Evolutionary conservation across 169 alveolate species (phyloP).

Genomic region (Neospora caninum): DNA sequence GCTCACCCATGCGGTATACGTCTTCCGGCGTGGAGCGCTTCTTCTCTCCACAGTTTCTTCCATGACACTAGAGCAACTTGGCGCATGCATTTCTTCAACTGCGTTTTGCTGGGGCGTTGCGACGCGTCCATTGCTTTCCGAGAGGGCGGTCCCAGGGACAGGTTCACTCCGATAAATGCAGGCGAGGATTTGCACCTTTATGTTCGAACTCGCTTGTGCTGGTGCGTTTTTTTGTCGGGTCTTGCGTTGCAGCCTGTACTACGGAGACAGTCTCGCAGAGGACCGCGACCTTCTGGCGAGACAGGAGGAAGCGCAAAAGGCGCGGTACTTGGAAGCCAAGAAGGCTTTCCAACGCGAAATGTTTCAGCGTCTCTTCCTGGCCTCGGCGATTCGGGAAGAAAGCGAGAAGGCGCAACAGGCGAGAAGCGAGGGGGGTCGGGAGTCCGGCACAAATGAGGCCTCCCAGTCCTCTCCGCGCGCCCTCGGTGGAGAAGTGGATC

Average conservation of each 20-base stretch:
- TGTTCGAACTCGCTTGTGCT: too few species aligned
- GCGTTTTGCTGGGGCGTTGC: too few species aligned
- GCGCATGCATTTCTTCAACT: too few species aligned
- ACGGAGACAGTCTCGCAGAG: neutral
- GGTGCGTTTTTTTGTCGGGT: too few species aligned
- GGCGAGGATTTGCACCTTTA: too few species aligned
- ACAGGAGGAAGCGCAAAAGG: constrained; percentile 12
- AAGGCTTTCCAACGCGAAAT: neutral
- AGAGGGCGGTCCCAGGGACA: too few species aligned
- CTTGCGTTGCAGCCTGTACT: constrained; percentile 8
- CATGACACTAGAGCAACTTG: too few species aligned
- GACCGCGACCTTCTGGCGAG: neutral
- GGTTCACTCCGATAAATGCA: too few species aligned
- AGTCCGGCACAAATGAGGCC: neutral
- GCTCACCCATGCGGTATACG: too few species aligned
- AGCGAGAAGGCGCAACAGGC: neutral
- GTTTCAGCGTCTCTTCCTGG: neutral
- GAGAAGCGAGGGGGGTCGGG: neutral
- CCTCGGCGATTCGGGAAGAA: neutral
- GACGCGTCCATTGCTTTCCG: too few species aligned
- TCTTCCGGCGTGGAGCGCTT: too few species aligned
- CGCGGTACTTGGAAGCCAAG: neutral
- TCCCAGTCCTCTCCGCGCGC: neutral
- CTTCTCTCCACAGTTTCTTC: too few species aligned
- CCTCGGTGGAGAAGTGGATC: neutral